Conservation (phyloP, 164 flowering plant species). For the Cinnamomum micranthum region DNA sequence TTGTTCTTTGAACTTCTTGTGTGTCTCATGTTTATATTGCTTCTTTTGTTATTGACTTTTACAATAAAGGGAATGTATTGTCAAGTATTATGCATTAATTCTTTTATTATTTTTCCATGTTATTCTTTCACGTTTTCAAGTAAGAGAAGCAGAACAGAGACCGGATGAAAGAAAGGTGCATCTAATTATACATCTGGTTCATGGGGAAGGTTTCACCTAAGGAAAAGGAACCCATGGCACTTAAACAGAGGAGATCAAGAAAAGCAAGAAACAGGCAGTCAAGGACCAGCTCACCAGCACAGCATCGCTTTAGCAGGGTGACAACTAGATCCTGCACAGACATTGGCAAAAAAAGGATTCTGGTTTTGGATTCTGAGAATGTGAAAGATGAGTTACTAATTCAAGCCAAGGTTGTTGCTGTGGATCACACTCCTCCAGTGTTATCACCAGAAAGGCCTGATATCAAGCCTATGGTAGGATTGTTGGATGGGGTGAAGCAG, state of each 20-base stretch:
- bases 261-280: constrained; percentile 51
- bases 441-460: constrained; percentile 44
- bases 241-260: constrained; percentile 42
- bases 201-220: constrained; percentile 71
- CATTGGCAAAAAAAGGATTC: constrained; percentile 71
- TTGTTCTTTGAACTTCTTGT: not conserved
- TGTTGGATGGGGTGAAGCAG: constrained; percentile 26
- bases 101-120: not conserved
- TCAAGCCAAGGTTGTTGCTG: constrained; percentile 15
- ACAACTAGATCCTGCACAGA: constrained; percentile 64
- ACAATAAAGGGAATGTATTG: not conserved
- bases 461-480: constrained; percentile 16
- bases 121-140: not conserved
- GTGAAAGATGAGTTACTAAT: constrained; percentile 15
- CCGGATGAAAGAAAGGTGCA: not conserved
- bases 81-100: not conserved
- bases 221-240: constrained; percentile 28
- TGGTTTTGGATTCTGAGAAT: constrained; percentile 40
- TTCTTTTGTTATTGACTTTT: not conserved
- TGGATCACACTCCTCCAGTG: constrained; percentile 34
- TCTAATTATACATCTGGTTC: not conserved
- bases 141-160: not conserved
- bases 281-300: constrained; percentile 80
- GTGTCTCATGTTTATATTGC: not conserved
- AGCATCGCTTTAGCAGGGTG: constrained; percentile 51